A percentile compares a stretch with the other conserved stretches of the same genome.
phyloP scores from a whole-genome alignment of 352 stramenopile genomes.

The Phytopythium mirpurense region DNA sequence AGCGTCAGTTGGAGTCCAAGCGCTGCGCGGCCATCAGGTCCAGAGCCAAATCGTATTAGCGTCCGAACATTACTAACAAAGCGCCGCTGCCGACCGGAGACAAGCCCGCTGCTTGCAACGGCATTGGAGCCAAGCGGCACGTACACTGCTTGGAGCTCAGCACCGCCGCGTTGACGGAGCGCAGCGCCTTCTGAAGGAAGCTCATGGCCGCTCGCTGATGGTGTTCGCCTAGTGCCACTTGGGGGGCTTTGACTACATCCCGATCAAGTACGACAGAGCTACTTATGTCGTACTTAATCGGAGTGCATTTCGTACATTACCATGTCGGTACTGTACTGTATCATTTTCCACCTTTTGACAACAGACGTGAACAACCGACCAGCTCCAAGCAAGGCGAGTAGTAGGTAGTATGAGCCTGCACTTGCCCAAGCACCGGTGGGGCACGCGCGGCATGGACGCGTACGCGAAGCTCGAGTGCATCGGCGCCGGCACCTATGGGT shows the following conservation, averaged over 20 bases:
- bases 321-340: no score
- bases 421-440: slow-evolving; percentile 81
- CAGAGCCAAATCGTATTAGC: no score
- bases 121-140: no score
- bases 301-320: background rate
- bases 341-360: no score
- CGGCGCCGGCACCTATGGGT: slow-evolving; percentile 86
- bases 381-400: no score
- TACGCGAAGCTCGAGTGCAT: slow-evolving; percentile 90
- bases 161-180: slow-evolving; percentile 70
- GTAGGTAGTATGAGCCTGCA: slow-evolving; percentile 84
- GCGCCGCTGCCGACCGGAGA: slow-evolving; percentile 22
- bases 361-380: background rate
- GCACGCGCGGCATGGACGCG: slow-evolving; percentile 73
- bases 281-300: background rate
- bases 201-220: slow-evolving; percentile 38
- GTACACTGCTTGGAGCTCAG: slow-evolving; percentile 81
- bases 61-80: no score
- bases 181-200: slow-evolving; percentile 61
- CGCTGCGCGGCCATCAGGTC: no score
- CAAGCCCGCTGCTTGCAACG: no score
- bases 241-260: slow-evolving; percentile 2
- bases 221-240: slow-evolving; percentile 2
- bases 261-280: no score
- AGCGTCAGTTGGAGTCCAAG: slow-evolving; percentile 74